A percentile compares a stretch with the other conserved stretches of the same genome.
Evolutionary conservation across 164 flowering plant genomes (phyloP).

Genomic region (Nymphaea colorata): DNA sequence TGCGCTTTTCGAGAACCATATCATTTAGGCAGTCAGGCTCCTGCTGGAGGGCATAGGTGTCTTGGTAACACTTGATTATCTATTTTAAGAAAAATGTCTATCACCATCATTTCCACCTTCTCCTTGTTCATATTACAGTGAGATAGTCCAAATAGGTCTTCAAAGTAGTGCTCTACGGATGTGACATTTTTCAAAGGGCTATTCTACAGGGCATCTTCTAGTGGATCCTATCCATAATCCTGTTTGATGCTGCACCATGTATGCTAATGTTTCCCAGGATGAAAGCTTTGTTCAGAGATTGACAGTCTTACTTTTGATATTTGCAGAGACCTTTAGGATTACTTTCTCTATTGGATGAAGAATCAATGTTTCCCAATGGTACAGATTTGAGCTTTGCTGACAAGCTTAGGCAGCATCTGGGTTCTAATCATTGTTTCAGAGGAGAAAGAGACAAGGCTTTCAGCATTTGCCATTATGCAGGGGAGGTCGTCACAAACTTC

Average conservation of each 20-base stretch:
- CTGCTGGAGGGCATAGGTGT: too few species aligned
- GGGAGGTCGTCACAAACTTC: conserved; percentile 50
- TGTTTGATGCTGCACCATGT: background rate
- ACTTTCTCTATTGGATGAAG: conserved; percentile 84
- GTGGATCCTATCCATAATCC: background rate
- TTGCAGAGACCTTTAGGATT: conserved; percentile 93
- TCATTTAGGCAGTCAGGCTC: too few species aligned
- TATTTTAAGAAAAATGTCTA: too few species aligned
- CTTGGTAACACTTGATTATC: too few species aligned
- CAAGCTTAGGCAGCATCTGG: conserved; percentile 91
- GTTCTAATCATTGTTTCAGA: conserved; percentile 64
- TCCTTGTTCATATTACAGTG: too few species aligned
- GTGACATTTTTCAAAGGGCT: too few species aligned
- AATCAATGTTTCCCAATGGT: conserved; percentile 98
- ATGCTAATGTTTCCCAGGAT: too few species aligned
- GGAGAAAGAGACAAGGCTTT: conserved; percentile 82
- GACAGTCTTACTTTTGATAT: background rate
- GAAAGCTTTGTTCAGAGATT: background rate
- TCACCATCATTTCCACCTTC: too few species aligned
- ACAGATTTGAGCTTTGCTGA: conserved; percentile 88
- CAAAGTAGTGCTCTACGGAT: too few species aligned
- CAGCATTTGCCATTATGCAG: conserved; percentile 79
- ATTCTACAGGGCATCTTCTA: too few species aligned
- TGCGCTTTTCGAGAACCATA: too few species aligned
- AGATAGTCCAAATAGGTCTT: too few species aligned